A percentile compares a stretch with the other conserved stretches of the same genome.
These are phyloP conservation scores for Phaeolepiota aurea DNA, from an alignment of 768 basidiomycete species.

Conservation along the genomic window DNA sequence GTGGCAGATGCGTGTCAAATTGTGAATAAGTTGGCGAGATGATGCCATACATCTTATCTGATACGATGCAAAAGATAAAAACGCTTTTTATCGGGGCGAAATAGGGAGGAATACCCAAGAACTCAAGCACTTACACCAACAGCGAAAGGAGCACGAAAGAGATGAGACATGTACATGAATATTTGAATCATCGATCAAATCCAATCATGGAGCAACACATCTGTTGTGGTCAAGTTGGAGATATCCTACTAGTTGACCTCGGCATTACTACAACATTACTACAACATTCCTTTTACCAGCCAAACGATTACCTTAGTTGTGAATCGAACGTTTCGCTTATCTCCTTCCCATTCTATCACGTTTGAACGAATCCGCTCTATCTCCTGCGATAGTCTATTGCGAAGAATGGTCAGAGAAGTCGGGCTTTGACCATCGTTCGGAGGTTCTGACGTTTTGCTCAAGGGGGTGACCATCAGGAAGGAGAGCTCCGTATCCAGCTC, in stretches of 20 bases:
- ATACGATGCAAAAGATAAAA: not conserved
- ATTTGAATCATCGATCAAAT: too few species aligned
- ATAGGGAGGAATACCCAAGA: too few species aligned
- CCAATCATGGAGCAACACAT: too few species aligned
- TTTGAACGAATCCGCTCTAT: slow-evolving; percentile 40
- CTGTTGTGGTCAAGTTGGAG: too few species aligned
- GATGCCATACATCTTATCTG: not conserved
- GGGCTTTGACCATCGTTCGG: slow-evolving; percentile 5
- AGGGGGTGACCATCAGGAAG: slow-evolving; percentile 71
- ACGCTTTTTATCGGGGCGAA: too few species aligned
- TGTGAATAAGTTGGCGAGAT: too few species aligned
- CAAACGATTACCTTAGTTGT: slow-evolving; percentile 58
- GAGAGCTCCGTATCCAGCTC: slow-evolving; percentile 90
- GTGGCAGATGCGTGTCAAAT: too few species aligned
- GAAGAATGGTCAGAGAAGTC: slow-evolving; percentile 24
- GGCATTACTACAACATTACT: too few species aligned
- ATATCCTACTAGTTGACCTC: too few species aligned
- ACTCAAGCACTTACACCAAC: too few species aligned
- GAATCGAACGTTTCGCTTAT: slow-evolving; percentile 45
- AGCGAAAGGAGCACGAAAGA: too few species aligned
- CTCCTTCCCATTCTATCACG: slow-evolving; percentile 52
- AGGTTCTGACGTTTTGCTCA: slow-evolving; percentile 11
- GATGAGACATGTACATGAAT: too few species aligned
- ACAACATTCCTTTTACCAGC: slow-evolving; percentile 66
- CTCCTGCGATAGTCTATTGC: slow-evolving; percentile 43